These are phyloP conservation scores for Yamadazyma sp. DNA, from an alignment of 1,139 yeast genomes.

Conservation along the genomic window DNA sequence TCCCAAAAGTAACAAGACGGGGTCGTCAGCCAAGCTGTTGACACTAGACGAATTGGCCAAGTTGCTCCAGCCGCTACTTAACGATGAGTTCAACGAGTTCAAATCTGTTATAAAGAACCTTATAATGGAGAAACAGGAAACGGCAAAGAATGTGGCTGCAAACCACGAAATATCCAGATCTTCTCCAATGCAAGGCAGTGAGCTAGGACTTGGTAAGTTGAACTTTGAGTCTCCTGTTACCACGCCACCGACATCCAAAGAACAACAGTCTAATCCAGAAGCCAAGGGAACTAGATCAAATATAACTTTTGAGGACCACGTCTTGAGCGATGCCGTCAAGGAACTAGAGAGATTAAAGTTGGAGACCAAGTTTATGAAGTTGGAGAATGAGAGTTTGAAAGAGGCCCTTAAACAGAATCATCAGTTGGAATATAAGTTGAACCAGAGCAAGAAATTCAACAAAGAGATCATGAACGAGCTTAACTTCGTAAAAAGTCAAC, in stretches of 20 bases:
- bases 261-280: conserved; percentile 2
- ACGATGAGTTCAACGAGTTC: conserved; percentile 17
- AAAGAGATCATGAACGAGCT: conserved; percentile 21
- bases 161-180: background rate
- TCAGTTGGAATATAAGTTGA: conserved; percentile 12
- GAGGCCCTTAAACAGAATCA: conserved; percentile 5
- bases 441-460: conserved; percentile 15
- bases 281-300: background rate
- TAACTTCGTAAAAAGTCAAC: conserved; percentile 10
- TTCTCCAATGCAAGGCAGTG: conserved; percentile 2
- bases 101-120: conserved; percentile 11
- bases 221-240: conserved; percentile 15
- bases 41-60: conserved; percentile 13
- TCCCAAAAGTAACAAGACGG: conserved; percentile 31
- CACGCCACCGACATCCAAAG: conserved; percentile 18
- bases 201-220: conserved; percentile 6
- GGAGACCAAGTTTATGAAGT: conserved; percentile 4
- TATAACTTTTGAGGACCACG: background rate
- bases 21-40: conserved; percentile 7
- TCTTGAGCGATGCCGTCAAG: background rate
- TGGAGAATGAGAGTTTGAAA: conserved; percentile 5
- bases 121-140: background rate
- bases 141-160: background rate
- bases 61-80: conserved; percentile 17
- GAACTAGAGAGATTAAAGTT: conserved; percentile 8